Base-by-base conservation (phyloP, 257 asterid genomes). In the Cruciata laevipes region DNA sequence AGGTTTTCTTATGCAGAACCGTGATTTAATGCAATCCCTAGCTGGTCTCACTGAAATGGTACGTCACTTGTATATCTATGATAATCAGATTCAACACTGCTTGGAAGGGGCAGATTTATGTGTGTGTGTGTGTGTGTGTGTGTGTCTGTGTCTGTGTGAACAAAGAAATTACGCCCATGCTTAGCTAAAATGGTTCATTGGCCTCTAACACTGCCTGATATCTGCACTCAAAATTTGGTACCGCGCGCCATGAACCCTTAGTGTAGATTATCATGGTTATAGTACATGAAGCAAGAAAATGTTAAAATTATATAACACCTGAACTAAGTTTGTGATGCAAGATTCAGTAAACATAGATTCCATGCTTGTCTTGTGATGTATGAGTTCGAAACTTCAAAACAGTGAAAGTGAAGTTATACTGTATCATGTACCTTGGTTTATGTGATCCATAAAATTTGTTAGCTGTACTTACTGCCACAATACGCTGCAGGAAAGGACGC, bases 41-140 rank as follows among this genome's bases (percentile, higher is more conserved):
- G 68, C 78, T 56, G 65, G 67, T 72, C 83, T 85, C n/a, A 75
- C 73, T 27, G 84, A 83, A 66, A 69, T 79, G 91, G 91, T 85
- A 78, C 18, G 81, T 66, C 33, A 2, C 18, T 40, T 9, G 4
- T 33, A 18, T 32, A 18, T 7, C 44, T 61, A 31, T 18, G 21
- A 51, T n/a, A n/a, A n/a, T n/a, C n/a, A n/a, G n/a, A n/a, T n/a
- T 17, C 70, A 51, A 65, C 30, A n/a, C 18, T 44, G 47, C 61
- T 21, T 56, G 51, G 13, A 23, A 7, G 21, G 30, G 27, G 30
- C 2, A 24, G 31, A 31, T 56, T 56, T 53, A 4, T 44, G 53
- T 44, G 53, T 44, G 25, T 51, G 69, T 3, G 25, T 7, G 21
- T 3, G 6, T 14, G 8, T 37, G 42, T 2, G 11, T 11, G 42